A percentile compares a stretch with the other conserved stretches of the same genome.
Conservation (phyloP, 768 basidiomycete genomes). For the Boletus rubroflammeus region DNA sequence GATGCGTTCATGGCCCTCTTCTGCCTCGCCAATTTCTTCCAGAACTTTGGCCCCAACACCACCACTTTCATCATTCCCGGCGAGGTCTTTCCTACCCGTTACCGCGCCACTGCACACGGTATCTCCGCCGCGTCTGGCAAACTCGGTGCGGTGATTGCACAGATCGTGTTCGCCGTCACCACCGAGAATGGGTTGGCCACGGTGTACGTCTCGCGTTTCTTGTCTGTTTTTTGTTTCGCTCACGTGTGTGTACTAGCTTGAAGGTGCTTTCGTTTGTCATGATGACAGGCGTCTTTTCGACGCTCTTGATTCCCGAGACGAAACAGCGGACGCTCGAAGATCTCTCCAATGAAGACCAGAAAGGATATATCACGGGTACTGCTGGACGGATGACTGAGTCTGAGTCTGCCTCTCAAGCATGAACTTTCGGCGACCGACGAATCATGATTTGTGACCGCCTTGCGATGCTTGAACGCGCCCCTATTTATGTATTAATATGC, state of each 20-base stretch:
- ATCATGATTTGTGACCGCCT: neutral
- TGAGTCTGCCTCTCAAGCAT: neutral
- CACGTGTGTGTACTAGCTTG: constrained; percentile 25
- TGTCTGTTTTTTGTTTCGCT: neutral
- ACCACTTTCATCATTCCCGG: constrained; percentile 79
- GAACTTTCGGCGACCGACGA: neutral
- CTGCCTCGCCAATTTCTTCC: constrained; percentile 80
- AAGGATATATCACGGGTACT: neutral
- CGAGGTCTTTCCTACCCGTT: constrained; percentile 81
- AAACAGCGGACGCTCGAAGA: constrained; percentile 58
- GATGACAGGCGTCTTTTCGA: constrained; percentile 76
- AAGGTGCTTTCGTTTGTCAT: constrained; percentile 79
- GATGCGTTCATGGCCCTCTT: constrained; percentile 70
- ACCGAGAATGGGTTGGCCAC: neutral
- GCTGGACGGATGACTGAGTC: neutral
- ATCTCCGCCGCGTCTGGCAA: constrained; percentile 81
- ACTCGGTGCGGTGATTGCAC: constrained; percentile 73
- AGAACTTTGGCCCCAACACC: constrained; percentile 77
- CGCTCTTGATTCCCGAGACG: constrained; percentile 73
- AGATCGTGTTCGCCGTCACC: constrained; percentile 37
- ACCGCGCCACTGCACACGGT: constrained; percentile 77
- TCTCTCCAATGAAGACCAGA: constrained; percentile 52
- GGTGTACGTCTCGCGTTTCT: neutral
- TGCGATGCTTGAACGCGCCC: neutral
- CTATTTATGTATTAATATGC: neutral